Evolutionary conservation across 2,329 filamentous ascomycete genomes (phyloP).

Genomic region (Chaetomiaceae sp.): DNA sequence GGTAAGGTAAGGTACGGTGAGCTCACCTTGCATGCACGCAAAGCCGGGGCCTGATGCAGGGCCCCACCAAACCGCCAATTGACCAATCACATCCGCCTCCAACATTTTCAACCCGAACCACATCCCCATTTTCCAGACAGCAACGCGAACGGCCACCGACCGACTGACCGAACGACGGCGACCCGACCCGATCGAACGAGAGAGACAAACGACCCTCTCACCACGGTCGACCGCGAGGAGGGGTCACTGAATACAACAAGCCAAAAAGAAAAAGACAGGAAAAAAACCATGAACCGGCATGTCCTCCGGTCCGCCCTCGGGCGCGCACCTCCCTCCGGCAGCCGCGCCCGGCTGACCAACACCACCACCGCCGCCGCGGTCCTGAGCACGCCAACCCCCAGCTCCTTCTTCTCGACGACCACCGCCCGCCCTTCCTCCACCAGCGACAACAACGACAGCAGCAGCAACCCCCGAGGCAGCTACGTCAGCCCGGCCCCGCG

Average conservation of each 20-base stretch:
- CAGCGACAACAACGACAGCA: neutral
- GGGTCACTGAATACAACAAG: neutral
- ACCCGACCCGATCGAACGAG: too few species aligned
- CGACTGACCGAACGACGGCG: neutral
- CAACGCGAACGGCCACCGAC: conserved; percentile 1
- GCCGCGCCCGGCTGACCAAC: neutral
- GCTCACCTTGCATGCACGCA: neutral
- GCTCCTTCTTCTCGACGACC: conserved; percentile 14
- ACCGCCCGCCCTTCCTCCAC: neutral
- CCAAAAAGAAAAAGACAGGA: neutral
- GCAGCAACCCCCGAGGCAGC: neutral
- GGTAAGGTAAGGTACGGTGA: too few species aligned
- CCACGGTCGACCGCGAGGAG: conserved; percentile 1
- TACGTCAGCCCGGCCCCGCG: neutral
- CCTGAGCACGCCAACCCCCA: conserved; percentile 9
- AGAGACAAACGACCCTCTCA: neutral
- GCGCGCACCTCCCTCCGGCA: conserved; percentile 14
- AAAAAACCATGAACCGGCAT: conserved; percentile 24
- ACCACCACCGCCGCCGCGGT: neutral
- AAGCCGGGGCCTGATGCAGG: neutral
- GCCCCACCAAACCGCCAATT: neutral
- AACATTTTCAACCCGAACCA: conserved; percentile 18
- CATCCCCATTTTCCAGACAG: conserved; percentile 15
- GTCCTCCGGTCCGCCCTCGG: conserved; percentile 22
- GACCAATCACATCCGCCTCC: conserved; percentile 18